Conservation (phyloP, 1,284 basidiomycete species). For the Gomphus sp. region DNA sequence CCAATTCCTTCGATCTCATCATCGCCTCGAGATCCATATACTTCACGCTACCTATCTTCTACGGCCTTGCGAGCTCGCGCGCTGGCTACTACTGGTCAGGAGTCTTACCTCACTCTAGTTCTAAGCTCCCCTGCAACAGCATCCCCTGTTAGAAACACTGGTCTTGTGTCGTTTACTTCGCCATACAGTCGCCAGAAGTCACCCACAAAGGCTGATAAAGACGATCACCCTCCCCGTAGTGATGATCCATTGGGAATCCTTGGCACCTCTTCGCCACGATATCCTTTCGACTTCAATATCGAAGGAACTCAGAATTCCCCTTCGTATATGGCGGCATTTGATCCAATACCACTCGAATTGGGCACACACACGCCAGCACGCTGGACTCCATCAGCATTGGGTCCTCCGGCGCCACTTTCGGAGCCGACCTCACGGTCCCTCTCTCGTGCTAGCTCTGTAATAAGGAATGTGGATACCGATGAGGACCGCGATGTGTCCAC, state of each 20-base stretch:
- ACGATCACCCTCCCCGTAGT: neutral
- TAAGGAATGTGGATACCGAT: neutral
- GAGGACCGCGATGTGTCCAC: neutral
- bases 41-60: neutral
- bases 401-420: neutral
- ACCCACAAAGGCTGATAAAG: neutral
- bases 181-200: neutral
- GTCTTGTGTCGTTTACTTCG: neutral
- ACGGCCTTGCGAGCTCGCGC: conserved; percentile 7
- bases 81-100: conserved; percentile 6
- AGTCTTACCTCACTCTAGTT: conserved; percentile 7
- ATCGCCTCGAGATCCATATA: neutral
- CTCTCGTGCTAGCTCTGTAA: conserved; percentile 5
- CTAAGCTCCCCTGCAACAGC: conserved; percentile 5
- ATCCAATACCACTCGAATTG: conserved; percentile 4
- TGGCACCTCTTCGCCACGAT: conserved; percentile 2
- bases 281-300: conserved; percentile 7
- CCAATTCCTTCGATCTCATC: neutral
- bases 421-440: neutral
- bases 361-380: neutral
- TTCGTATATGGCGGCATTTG: neutral
- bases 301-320: neutral
- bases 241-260: conserved; percentile 3
- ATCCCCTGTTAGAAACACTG: neutral
- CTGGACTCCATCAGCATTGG: neutral